Evolutionary conservation across 106 monocot species (phyloP).

Genomic region (Dendrobium chrysotoxum): DNA sequence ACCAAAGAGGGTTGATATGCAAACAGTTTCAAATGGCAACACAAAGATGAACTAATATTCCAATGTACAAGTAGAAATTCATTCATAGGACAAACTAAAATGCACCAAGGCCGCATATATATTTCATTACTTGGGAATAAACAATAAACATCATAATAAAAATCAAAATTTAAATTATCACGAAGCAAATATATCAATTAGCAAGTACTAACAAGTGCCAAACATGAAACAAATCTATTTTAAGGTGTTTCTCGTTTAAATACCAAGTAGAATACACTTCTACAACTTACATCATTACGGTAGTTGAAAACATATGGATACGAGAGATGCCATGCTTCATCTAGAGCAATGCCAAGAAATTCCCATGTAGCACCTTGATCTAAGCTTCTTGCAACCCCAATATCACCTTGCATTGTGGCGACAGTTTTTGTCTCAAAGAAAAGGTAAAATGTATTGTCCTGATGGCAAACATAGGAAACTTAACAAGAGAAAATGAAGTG

Average conservation of each 20-base stretch:
- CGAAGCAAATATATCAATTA: neutral
- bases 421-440: slow-evolving; percentile 55
- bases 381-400: slow-evolving; percentile 47
- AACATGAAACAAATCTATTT: neutral
- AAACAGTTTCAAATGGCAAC: neutral
- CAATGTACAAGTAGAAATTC: neutral
- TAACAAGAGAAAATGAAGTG: neutral
- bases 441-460: slow-evolving; percentile 39
- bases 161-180: neutral
- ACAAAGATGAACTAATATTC: neutral
- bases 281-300: slow-evolving; percentile 16
- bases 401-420: slow-evolving; percentile 43
- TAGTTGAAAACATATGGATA: slow-evolving; percentile 44
- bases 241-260: neutral
- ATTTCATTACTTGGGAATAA: neutral
- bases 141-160: neutral
- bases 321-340: slow-evolving; percentile 56
- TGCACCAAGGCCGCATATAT: neutral
- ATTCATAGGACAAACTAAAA: neutral
- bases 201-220: neutral
- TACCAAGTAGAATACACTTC: neutral
- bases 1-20: neutral
- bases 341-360: slow-evolving; percentile 52
- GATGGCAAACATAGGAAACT: neutral
- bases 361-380: slow-evolving; percentile 58